Conservation (phyloP, 495 filamentous ascomycete species). For the Tuber magnatum region DNA sequence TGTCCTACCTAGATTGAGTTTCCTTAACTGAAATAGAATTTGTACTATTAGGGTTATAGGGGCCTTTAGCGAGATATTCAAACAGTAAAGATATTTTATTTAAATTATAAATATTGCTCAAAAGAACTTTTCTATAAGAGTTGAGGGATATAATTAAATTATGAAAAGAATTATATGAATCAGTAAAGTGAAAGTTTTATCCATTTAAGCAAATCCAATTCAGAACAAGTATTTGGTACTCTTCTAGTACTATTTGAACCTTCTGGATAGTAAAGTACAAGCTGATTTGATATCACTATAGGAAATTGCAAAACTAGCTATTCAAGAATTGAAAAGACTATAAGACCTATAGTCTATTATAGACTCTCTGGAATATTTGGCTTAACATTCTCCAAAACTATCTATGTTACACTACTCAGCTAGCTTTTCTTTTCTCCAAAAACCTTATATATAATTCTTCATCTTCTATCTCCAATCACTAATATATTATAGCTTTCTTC, state of each 20-base stretch:
- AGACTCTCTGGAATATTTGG: too few species aligned
- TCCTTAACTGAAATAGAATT: neutral
- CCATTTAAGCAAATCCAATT: conserved; percentile 7
- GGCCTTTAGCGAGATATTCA: conserved; percentile 8
- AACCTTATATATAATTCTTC: too few species aligned
- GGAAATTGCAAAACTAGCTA: neutral
- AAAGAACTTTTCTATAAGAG: neutral
- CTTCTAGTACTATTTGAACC: neutral
- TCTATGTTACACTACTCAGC: too few species aligned
- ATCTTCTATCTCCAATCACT: too few species aligned
- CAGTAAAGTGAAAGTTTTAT: neutral
- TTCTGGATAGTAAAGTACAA: neutral
- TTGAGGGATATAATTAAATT: neutral
- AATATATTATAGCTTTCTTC: too few species aligned
- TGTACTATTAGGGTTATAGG: neutral
- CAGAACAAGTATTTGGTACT: conserved; percentile 4
- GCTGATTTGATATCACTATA: neutral
- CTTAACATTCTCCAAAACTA: too few species aligned
- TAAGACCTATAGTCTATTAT: too few species aligned
- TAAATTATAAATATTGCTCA: conserved; percentile 1
- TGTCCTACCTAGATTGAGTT: conserved; percentile 4
- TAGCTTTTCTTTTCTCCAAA: too few species aligned
- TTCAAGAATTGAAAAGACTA: neutral
- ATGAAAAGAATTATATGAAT: neutral
- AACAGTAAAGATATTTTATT: conserved; percentile 5